A percentile compares a stretch with the other conserved stretches of the same genome.
phyloP scores from a whole-genome alignment of 768 basidiomycete genomes.

The Russula virescens region DNA sequence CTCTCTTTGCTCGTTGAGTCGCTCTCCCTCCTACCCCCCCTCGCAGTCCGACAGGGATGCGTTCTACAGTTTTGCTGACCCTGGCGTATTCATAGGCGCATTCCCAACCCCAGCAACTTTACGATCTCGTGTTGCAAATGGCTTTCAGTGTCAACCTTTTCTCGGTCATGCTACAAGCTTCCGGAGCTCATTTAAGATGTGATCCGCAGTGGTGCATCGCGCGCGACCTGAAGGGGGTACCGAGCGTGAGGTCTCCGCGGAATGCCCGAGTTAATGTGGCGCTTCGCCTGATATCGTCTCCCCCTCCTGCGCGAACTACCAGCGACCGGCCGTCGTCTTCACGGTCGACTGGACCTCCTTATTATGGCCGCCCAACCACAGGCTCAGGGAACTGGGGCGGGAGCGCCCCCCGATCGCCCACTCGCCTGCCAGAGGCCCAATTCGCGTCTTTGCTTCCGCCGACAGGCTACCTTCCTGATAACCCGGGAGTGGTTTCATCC shows the following conservation, averaged over 20 bases:
- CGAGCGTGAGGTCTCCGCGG: constrained; percentile 7
- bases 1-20: constrained; percentile 22
- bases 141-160: constrained; percentile 11
- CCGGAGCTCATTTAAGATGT: constrained; percentile 13
- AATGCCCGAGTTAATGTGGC: constrained; percentile 1
- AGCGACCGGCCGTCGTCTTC: constrained; percentile 23
- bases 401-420: constrained; percentile 17
- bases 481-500: constrained; percentile 15
- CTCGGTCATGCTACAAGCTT: constrained; percentile 12
- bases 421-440: constrained; percentile 17
- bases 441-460: constrained; percentile 13
- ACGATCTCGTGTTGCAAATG: constrained; percentile 12
- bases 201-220: constrained; percentile 9
- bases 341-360: constrained; percentile 18
- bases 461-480: constrained; percentile 12
- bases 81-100: constrained; percentile 19
- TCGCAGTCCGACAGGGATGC: background rate
- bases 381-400: constrained; percentile 20
- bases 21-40: background rate
- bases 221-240: background rate
- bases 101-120: constrained; percentile 4
- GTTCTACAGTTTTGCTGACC: constrained; percentile 14
- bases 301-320: constrained; percentile 7
- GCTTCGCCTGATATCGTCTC: background rate
- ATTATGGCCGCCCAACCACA: constrained; percentile 18